Conservation (phyloP, 352 stramenopile species). For the Globisporangium uncinulatum region DNA sequence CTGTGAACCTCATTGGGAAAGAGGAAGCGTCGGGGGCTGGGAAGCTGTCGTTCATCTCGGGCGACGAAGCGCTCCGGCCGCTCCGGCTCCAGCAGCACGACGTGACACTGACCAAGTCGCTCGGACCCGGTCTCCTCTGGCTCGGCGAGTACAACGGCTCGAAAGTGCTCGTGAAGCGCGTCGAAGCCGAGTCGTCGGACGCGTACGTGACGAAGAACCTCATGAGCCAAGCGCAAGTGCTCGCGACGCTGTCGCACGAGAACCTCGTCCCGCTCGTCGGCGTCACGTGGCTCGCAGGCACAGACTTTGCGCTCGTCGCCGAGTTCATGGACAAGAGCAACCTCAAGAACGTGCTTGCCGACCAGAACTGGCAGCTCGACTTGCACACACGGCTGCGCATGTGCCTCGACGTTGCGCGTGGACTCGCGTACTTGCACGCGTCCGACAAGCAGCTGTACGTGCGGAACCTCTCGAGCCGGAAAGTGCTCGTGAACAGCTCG, state of each 20-base stretch:
- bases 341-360: constrained; percentile 47
- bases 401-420: constrained; percentile 54
- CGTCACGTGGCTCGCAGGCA: constrained; percentile 64
- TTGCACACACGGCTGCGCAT: constrained; percentile 55
- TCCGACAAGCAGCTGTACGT: constrained; percentile 37
- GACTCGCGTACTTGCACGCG: constrained; percentile 57
- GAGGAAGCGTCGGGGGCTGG: constrained; percentile 21
- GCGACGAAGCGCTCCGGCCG: constrained; percentile 49
- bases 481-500: constrained; percentile 46
- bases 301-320: constrained; percentile 65
- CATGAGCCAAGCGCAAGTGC: constrained; percentile 40
- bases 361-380: constrained; percentile 48
- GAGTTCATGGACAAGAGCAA: constrained; percentile 78
- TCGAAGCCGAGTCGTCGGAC: constrained; percentile 59
- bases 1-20: constrained; percentile 45
- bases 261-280: constrained; percentile 65
- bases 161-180: constrained; percentile 68
- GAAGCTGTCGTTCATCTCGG: constrained; percentile 60
- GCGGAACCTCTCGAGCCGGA: constrained; percentile 43
- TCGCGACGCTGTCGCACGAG: constrained; percentile 47
- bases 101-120: constrained; percentile 42
- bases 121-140: constrained; percentile 45
- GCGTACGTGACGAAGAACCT: constrained; percentile 52
- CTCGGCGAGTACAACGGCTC: constrained; percentile 44
- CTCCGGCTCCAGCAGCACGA: constrained; percentile 42